Base-by-base conservation (phyloP, 495 filamentous ascomycete genomes). In the Delitschia confertaspora region DNA sequence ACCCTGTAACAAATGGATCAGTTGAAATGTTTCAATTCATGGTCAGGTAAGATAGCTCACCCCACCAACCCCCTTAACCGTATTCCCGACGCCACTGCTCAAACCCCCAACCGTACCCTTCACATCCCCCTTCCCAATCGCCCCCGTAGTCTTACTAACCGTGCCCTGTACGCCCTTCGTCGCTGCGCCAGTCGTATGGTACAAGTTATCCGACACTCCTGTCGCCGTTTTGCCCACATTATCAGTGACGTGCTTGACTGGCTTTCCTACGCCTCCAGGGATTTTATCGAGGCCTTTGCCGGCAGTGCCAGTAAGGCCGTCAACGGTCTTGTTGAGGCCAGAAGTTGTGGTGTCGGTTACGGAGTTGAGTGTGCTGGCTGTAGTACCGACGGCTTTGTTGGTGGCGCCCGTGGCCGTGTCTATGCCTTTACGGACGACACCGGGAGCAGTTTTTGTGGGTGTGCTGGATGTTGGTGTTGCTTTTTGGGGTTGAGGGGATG, bases 101-200 rank as follows among this genome's bases (percentile, higher is more conserved):
- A 47, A 18, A 2, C 53, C 53, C 1, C 23, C 48, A 2, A 41
- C 53, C 19, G 53, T 49, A 4, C 47, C 53, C 35, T 39, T 51
- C 6, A 31, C 38, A 51, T 55, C 52, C 4, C 52, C 52, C 42
- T 36, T 51, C 9, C 53, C 45, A 20, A 56, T 10, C 44, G 53
- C 53, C 3, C 23, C 35, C 24, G 53, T 56, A 16, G 53, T 56
- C 44, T 56, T 52, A 9, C 38, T 41, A 8, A 52, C 43, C 25
- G 53, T 56, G 1, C 44, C 49, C 24, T 51, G 47, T 13, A 56
- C 14, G 0, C 53, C 53, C 44, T 56, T 56, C 38, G 53, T 56
- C 27, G 44, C 44, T 10, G 38, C 43, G 2, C 53, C 53, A 4
- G 38, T 14, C 0, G 53, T 56, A 30, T 52, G 37, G 36, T 56